These are phyloP conservation scores for Puccinia coronata DNA, from an alignment of 1,284 basidiomycete species.

Conservation along the genomic window DNA sequence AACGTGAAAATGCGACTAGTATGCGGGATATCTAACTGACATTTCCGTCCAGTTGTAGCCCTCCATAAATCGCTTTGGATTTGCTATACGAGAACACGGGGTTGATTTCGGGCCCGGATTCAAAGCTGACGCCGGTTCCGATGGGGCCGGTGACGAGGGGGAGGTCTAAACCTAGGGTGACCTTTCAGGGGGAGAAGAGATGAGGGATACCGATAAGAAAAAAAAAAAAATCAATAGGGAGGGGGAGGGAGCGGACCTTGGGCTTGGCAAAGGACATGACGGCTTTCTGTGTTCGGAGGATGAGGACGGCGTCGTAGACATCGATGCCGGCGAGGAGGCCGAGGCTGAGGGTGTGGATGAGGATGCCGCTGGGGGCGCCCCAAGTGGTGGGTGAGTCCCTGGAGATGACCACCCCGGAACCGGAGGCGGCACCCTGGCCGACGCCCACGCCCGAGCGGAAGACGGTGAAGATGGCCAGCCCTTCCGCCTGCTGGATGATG, in stretches of 20 bases:
- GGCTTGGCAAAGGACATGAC: conserved; percentile 50
- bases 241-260: conserved; percentile 2
- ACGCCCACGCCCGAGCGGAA: conserved; percentile 49
- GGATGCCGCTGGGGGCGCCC: conserved; percentile 38
- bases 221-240: not conserved
- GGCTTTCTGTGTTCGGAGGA: conserved; percentile 57
- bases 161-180: conserved; percentile 58
- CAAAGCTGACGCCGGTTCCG: conserved; percentile 58
- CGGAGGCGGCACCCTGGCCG: not conserved
- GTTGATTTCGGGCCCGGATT: conserved; percentile 54
- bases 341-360: conserved; percentile 57
- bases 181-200: conserved; percentile 54
- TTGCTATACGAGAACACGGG: conserved; percentile 59
- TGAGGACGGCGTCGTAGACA: conserved; percentile 59
- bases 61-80: conserved; percentile 58
- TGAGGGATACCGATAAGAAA: conserved; percentile 50
- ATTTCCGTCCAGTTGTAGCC: conserved; percentile 57
- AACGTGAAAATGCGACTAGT: too few relatives aligned
- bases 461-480: conserved; percentile 57
- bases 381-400: conserved; percentile 55
- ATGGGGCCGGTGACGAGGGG: conserved; percentile 57
- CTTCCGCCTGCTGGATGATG: conserved; percentile 42
- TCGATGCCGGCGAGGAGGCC: conserved; percentile 58
- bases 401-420: conserved; percentile 40
- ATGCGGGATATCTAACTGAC: conserved; percentile 51